These are phyloP conservation scores for Alopecurus myosuroides DNA, from an alignment of 176 grass and related monocot genomes.

Conservation along the genomic window DNA sequence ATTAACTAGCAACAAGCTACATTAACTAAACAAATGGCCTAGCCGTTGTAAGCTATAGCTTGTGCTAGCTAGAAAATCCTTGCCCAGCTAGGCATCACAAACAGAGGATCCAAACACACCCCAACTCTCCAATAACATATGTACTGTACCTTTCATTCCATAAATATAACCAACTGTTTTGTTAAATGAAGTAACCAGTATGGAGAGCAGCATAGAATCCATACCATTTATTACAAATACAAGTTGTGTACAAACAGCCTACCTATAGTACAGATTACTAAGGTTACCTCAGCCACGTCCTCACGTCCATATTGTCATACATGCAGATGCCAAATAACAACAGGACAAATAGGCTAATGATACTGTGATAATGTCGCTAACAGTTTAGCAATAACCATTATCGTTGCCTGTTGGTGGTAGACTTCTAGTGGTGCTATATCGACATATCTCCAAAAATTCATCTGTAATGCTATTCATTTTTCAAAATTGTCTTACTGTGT, in stretches of 20 bases:
- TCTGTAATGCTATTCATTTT: neutral
- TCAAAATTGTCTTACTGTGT: neutral
- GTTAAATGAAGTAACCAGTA: neutral
- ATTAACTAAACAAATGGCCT: too few relatives aligned
- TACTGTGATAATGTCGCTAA: neutral
- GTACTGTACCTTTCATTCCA: neutral
- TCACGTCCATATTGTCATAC: neutral
- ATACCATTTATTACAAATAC: neutral
- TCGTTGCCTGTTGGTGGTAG: neutral
- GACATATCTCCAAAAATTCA: neutral
- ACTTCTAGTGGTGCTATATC: neutral
- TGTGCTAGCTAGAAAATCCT: too few relatives aligned
- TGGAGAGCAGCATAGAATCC: neutral
- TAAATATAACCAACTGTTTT: neutral
- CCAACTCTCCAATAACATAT: neutral
- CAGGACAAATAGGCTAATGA: neutral
- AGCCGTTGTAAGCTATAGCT: too few relatives aligned
- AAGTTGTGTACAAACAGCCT: neutral
- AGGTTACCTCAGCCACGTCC: constrained; percentile 14
- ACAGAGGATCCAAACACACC: neutral
- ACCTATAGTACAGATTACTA: neutral
- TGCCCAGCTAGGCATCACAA: too few relatives aligned
- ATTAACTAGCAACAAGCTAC: too few relatives aligned
- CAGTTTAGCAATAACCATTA: constrained; percentile 3
- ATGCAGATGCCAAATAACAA: neutral